Base-by-base conservation (phyloP, 805 yeast species). In the Yamadazyma olivae region DNA sequence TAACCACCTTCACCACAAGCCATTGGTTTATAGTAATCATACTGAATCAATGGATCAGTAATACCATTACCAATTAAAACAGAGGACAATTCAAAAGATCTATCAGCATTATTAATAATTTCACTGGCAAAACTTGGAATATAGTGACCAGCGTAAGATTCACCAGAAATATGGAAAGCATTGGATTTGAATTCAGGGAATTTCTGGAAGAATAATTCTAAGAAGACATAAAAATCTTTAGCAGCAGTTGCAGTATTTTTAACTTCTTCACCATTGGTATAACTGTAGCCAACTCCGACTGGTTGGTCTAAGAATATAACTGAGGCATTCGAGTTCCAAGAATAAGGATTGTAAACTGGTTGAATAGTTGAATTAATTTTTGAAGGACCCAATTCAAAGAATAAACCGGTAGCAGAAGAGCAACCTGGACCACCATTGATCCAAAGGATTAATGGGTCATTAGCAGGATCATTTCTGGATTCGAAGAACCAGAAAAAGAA, bases 381-480 rank as follows among this genome's bases (percentile, higher is more conserved):
- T 0, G 95, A 75, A 4, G 97, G 95, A 17, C 98, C 98, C 53
- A 89, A 73, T 59, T 91, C 98, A 53, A 90, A 88, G 50, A 91
- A 78, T 39, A 90, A 67, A 6, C 97, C 97, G 22, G 95, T 86
- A 55, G 88, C 64, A 1, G 96, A 86, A 0, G 96, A 86, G 57
- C 97, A 90, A 9, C 97, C 97, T 24, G 97, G 97, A 4, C 97
- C 96, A 46, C 97, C 97, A 56, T 90, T 90, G 50, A 90, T 70
- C 98, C 96, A 89, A 48, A 91, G 70, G 37, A 91, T 74, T 16
- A 89, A 73, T 2, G 97, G 97, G 60, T 91, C 97, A 35, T 69
- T 85, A 36, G 59, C 63, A 3, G 97, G 97, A 57, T 87, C 88
- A 52, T 81, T 81, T 66, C 96, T 79, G 35, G 95, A 83, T 61